A percentile compares a stretch with the other conserved stretches of the same genome.
Evolutionary conservation across 1,284 basidiomycete genomes (phyloP).

Genomic region (Leucoagaricus sp.): DNA sequence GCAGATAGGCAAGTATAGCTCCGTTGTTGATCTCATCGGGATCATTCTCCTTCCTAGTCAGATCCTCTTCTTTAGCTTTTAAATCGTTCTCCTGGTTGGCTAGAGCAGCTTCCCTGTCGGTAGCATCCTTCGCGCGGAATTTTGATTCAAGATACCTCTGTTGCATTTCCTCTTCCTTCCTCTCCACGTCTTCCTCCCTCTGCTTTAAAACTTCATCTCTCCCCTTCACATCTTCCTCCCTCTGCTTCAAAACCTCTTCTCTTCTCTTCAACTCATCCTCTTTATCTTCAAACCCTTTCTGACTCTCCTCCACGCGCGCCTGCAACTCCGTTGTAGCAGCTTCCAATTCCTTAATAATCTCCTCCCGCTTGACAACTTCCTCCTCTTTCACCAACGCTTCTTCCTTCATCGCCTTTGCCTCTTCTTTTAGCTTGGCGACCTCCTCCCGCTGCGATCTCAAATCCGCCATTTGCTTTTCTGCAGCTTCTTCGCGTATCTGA

Average conservation of each 20-base stretch:
- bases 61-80: slow-evolving; percentile 12
- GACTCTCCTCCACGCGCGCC: not conserved
- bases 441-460: not conserved
- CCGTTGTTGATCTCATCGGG: slow-evolving; percentile 58
- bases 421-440: not conserved
- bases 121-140: not conserved
- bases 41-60: slow-evolving; percentile 20
- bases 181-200: slow-evolving; percentile 15
- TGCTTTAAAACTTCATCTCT: slow-evolving; percentile 9
- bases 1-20: slow-evolving; percentile 56
- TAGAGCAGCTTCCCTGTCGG: slow-evolving; percentile 6
- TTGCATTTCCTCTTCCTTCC: not conserved
- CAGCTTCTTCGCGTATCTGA: slow-evolving; percentile 15
- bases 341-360: slow-evolving; percentile 4
- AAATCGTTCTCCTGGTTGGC: not conserved
- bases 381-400: slow-evolving; percentile 1
- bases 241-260: not conserved
- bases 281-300: slow-evolving; percentile 1
- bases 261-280: slow-evolving; percentile 2
- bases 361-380: not conserved
- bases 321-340: not conserved
- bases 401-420: not conserved
- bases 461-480: slow-evolving; percentile 17
- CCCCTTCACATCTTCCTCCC: slow-evolving; percentile 1
- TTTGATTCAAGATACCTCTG: not conserved